These are phyloP conservation scores for Trichosporon sp. DNA, from an alignment of 1,284 basidiomycete species.

Conservation along the genomic window DNA sequence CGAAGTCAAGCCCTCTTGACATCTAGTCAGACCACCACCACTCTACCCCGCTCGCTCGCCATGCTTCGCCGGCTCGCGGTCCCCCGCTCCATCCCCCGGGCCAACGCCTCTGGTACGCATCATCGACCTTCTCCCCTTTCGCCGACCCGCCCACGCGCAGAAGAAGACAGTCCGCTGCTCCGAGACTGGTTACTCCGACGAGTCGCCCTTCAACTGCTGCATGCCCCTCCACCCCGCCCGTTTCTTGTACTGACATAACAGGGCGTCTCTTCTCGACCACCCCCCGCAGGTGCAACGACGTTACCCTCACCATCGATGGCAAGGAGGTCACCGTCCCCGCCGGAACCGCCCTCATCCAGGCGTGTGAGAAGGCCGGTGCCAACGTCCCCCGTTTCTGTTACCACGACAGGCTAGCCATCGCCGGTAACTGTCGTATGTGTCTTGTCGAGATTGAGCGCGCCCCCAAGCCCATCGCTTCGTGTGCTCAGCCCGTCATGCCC, in stretches of 20 bases:
- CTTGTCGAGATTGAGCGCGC: constrained; percentile 88
- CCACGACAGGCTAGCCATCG: constrained; percentile 72
- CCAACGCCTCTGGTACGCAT: constrained; percentile 27
- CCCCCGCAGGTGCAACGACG: constrained; percentile 66
- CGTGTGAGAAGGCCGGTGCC: constrained; percentile 64
- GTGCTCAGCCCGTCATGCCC: constrained; percentile 98
- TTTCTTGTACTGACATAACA: constrained; percentile 25
- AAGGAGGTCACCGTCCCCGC: constrained; percentile 92
- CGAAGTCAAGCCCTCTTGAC: constrained; percentile 18
- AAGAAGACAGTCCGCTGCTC: constrained; percentile 10
- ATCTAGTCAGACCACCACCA: constrained; percentile 15
- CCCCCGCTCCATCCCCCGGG: constrained; percentile 36
- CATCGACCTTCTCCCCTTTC: background rate
- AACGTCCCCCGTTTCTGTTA: constrained; percentile 55
- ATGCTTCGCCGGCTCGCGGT: constrained; percentile 42
- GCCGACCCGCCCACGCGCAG: background rate
- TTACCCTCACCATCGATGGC: constrained; percentile 87
- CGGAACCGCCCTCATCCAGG: constrained; percentile 93
- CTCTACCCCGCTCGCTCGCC: constrained; percentile 19
- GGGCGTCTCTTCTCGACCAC: constrained; percentile 52
- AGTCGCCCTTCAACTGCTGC: background rate
- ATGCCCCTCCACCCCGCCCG: background rate
- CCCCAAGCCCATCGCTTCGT: constrained; percentile 77
- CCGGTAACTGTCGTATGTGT: constrained; percentile 98
- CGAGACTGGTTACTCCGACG: constrained; percentile 11